A percentile compares a stretch with the other conserved stretches of the same genome.
Conservation (phyloP, 2,329 filamentous ascomycete species). For the Pezicula neosporulosa region DNA sequence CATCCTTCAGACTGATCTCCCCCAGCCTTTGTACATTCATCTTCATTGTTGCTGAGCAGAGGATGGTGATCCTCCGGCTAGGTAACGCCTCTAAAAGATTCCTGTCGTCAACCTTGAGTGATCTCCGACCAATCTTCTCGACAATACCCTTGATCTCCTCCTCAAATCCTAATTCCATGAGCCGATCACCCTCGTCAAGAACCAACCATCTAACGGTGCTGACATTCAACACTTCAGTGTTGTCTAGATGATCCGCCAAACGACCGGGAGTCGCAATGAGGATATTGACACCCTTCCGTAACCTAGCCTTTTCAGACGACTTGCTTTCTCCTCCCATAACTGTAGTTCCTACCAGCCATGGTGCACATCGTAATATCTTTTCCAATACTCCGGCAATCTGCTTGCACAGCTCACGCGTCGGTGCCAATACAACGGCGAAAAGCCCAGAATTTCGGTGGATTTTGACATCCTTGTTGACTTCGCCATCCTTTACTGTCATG, state of each 20-base stretch:
- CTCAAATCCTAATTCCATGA: constrained; percentile 98
- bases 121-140: constrained; percentile 66
- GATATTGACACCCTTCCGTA: constrained; percentile 94
- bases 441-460: constrained; percentile 83
- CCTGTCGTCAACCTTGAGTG: constrained; percentile 54
- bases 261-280: constrained; percentile 91
- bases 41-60: constrained; percentile 97
- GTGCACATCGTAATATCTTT: constrained; percentile 79
- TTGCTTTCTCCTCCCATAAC: constrained; percentile 69
- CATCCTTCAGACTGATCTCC: constrained; percentile 92
- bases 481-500: constrained; percentile 57
- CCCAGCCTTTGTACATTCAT: constrained; percentile 93
- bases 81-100: constrained; percentile 64
- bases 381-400: constrained; percentile 89
- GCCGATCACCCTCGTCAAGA: constrained; percentile 91
- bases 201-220: constrained; percentile 91
- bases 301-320: constrained; percentile 82
- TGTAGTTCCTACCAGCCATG: constrained; percentile 91
- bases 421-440: constrained; percentile 91
- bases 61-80: constrained; percentile 74
- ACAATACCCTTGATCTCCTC: constrained; percentile 89
- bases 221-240: constrained; percentile 85
- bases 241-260: constrained; percentile 85
- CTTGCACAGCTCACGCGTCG: constrained; percentile 89
- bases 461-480: constrained; percentile 39